phyloP scores from a whole-genome alignment of 192 early-diverging fungal species.

The Podila verticillata region DNA sequence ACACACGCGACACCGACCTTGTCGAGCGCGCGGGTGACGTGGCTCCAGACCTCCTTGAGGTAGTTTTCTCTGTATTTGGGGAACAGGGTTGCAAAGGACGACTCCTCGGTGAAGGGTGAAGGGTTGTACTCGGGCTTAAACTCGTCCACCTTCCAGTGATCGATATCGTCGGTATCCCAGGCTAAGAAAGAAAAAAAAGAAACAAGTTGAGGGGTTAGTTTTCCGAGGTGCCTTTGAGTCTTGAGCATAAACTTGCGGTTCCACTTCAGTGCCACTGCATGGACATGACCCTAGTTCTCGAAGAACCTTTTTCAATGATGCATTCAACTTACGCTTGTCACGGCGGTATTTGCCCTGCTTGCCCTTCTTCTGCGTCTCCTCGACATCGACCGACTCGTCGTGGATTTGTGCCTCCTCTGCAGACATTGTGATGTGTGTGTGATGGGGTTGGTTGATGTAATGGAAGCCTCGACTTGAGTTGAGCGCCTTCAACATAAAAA shows the following conservation, averaged over 20 bases:
- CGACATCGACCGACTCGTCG: constrained; percentile 25
- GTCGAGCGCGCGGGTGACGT: constrained; percentile 83
- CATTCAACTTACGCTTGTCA: constrained; percentile 58
- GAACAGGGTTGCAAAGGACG: constrained; percentile 96
- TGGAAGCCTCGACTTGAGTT: background rate
- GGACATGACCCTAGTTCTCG: background rate
- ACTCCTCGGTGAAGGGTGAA: constrained; percentile 88
- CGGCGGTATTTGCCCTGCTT: constrained; percentile 62
- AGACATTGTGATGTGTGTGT: constrained; percentile 33
- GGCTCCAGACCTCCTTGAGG: constrained; percentile 90
- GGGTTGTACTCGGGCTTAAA: constrained; percentile 81
- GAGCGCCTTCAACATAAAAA: too few relatives aligned
- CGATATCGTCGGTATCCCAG: constrained; percentile 93
- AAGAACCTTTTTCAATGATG: background rate
- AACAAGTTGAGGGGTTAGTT: background rate
- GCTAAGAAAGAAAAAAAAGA: constrained; percentile 47
- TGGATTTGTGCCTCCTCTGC: constrained; percentile 23
- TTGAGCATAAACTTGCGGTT: background rate
- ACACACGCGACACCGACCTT: constrained; percentile 86
- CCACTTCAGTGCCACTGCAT: background rate
- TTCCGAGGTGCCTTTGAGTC: background rate
- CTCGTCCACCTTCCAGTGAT: constrained; percentile 93
- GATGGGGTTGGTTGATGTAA: background rate
- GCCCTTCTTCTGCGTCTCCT: constrained; percentile 48
- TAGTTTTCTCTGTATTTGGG: constrained; percentile 98